A percentile compares a stretch with the other conserved stretches of the same genome.
These are phyloP conservation scores for Suillus fuscotomentosus DNA, from an alignment of 768 basidiomycete species.

Conservation along the genomic window DNA sequence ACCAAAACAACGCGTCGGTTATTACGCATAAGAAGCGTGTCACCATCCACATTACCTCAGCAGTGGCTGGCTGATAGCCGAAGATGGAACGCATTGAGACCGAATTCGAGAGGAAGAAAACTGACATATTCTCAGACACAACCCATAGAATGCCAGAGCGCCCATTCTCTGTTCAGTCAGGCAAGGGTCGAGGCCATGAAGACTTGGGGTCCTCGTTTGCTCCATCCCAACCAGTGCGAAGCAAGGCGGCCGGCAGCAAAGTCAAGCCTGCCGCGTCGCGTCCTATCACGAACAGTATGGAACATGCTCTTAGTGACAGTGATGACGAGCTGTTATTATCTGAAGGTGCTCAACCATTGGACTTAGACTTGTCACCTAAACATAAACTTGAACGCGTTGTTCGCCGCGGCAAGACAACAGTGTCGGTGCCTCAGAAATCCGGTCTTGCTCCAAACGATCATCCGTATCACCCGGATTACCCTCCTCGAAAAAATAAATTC, in stretches of 20 bases:
- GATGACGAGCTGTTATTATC: constrained; percentile 30
- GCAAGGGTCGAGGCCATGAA: constrained; percentile 26
- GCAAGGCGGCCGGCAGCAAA: constrained; percentile 11
- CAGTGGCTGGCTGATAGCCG: constrained; percentile 3
- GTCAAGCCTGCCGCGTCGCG: constrained; percentile 1
- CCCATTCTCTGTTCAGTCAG: constrained; percentile 21
- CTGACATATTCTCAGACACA: constrained; percentile 13
- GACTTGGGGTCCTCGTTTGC: constrained; percentile 22
- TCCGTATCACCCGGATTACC: constrained; percentile 21
- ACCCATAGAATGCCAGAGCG: constrained; percentile 23
- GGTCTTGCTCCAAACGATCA: constrained; percentile 16
- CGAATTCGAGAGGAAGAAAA: neutral
- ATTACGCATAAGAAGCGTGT: neutral
- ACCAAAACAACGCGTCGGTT: constrained; percentile 27
- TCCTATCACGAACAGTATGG: neutral
- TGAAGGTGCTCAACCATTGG: constrained; percentile 14
- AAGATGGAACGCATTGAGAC: constrained; percentile 23
- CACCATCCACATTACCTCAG: constrained; percentile 1
- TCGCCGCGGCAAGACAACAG: constrained; percentile 7
- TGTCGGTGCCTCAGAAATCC: neutral
- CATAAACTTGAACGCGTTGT: constrained; percentile 9
- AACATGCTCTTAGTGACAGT: constrained; percentile 18
- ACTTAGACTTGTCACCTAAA: constrained; percentile 11
- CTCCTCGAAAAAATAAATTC: constrained; percentile 15
- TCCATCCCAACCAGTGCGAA: neutral